These are phyloP conservation scores for Ceratocystis cubensis DNA, from an alignment of 2,329 filamentous ascomycete genomes.

Conservation along the genomic window DNA sequence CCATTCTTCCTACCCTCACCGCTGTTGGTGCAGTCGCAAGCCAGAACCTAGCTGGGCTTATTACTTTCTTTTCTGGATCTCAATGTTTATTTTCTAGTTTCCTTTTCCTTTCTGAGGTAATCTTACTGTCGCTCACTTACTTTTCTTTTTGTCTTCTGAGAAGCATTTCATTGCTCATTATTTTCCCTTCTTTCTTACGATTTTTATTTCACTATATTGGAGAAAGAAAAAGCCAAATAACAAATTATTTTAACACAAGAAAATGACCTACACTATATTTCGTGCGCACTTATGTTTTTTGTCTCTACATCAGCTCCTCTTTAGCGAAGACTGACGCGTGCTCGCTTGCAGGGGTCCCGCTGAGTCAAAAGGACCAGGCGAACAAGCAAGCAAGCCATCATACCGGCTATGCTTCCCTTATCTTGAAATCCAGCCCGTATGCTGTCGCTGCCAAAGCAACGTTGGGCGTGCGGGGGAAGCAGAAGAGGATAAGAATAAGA, in stretches of 20 bases:
- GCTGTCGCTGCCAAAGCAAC: too few relatives aligned
- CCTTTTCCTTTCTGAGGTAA: background rate
- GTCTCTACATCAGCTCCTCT: background rate
- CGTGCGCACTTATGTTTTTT: background rate
- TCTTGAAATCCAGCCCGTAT: too few relatives aligned
- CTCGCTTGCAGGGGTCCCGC: background rate
- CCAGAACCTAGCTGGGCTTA: background rate
- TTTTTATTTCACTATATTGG: too few relatives aligned
- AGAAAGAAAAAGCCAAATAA: background rate
- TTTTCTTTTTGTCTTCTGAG: background rate
- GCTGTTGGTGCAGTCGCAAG: constrained; percentile 1
- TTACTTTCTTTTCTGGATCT: constrained; percentile 1
- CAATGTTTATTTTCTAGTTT: constrained; percentile 3
- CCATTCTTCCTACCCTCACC: background rate
- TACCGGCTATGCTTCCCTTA: too few relatives aligned
- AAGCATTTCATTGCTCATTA: background rate
- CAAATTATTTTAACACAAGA: background rate
- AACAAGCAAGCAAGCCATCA: background rate
- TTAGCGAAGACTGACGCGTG: background rate
- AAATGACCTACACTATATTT: background rate
- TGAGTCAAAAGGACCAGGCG: background rate
- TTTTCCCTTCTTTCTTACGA: background rate
- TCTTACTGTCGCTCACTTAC: background rate
- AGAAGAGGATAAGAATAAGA: too few relatives aligned
- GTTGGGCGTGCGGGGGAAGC: too few relatives aligned